Base-by-base conservation (phyloP, 306 rosid genomes). In the Acacia crassicarpa region DNA sequence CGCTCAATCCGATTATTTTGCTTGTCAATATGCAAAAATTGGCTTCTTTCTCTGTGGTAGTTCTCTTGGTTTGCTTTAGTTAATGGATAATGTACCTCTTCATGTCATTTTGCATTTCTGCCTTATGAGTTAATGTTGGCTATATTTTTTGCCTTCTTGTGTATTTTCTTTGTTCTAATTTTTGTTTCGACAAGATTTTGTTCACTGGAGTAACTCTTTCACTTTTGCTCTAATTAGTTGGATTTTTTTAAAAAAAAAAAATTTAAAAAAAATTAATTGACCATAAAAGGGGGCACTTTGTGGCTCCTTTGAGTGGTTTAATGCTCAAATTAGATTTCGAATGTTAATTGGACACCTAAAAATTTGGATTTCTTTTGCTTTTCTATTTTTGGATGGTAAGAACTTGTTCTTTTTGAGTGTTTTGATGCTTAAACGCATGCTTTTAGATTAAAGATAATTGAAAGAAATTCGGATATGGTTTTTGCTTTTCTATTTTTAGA, bases 11-110 rank as follows among this genome's bases (percentile, higher is more conserved):
- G 53, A 56, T 33, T 83, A 61, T 58, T 59, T 5, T 75, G 49
- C 54, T 19, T 84, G 75, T 79, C 75, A 8, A 19, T 53, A 25
- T 78, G 77, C 84, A 72, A 4, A 48, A 66, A 7, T 74, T 79
- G 33, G 20, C 43, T 72, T 79, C 14, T 70, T 82, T 72, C 71
- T 56, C 13, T 23, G 78, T 76, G 41, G 22, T 71, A 56, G 58
- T 59, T 25, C 22, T 44, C 46, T 38, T 73, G 65, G 32, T 65
- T 19, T 67, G 73, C 69, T 74, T 30, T 75, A 53, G 67, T 66
- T 72, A 59, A 6, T 71, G 65, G 78, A 40, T 66, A 41, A 32
- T 35, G 46, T 48, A 69, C 49, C 44, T 23, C 17, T 23, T 61
- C 16, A 1, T 54, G 13, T 73, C 11, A 30, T 20, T 59, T 82